These are phyloP conservation scores for Candida incommunis DNA, from an alignment of 805 yeast species.

Conservation along the genomic window DNA sequence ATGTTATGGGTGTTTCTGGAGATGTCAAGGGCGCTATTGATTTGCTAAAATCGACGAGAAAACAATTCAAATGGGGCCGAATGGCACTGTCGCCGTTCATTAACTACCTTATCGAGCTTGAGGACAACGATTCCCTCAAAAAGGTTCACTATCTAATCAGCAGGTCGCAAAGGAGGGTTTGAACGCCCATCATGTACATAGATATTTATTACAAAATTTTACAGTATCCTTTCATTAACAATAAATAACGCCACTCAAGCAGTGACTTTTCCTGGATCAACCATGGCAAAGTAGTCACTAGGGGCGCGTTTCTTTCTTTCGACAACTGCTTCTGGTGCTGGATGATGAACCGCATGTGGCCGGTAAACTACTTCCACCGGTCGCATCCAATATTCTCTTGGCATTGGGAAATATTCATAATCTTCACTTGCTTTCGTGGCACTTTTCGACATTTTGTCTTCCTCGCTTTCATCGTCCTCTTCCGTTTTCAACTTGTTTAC, in stretches of 20 bases:
- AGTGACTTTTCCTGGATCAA: neutral
- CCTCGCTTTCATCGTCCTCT: neutral
- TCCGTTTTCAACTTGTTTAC: neutral
- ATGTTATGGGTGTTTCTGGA: slow-evolving; percentile 39
- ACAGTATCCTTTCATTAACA: slow-evolving; percentile 3
- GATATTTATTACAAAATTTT: too few relatives aligned
- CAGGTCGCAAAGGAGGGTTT: neutral
- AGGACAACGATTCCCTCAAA: slow-evolving; percentile 22
- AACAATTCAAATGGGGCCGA: slow-evolving; percentile 56
- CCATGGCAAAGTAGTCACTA: slow-evolving; percentile 7
- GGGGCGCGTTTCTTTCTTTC: slow-evolving; percentile 1
- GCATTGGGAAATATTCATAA: slow-evolving; percentile 38
- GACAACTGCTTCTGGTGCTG: slow-evolving; percentile 3
- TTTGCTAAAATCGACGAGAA: slow-evolving; percentile 50
- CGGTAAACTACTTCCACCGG: slow-evolving; percentile 43
- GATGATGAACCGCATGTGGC: slow-evolving; percentile 41
- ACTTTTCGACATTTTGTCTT: slow-evolving; percentile 7
- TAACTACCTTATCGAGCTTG: slow-evolving; percentile 27
- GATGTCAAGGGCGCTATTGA: slow-evolving; percentile 56
- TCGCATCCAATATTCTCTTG: slow-evolving; percentile 36
- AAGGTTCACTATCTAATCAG: slow-evolving; percentile 5
- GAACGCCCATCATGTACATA: neutral
- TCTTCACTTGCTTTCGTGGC: slow-evolving; percentile 3
- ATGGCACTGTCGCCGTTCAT: slow-evolving; percentile 31
- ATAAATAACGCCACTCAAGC: slow-evolving; percentile 8